Evolutionary conservation across 768 basidiomycete species (phyloP), one percentile per base, ranked within the genome.

Genomic region (Porpolomopsis calyptriformis): DNA sequence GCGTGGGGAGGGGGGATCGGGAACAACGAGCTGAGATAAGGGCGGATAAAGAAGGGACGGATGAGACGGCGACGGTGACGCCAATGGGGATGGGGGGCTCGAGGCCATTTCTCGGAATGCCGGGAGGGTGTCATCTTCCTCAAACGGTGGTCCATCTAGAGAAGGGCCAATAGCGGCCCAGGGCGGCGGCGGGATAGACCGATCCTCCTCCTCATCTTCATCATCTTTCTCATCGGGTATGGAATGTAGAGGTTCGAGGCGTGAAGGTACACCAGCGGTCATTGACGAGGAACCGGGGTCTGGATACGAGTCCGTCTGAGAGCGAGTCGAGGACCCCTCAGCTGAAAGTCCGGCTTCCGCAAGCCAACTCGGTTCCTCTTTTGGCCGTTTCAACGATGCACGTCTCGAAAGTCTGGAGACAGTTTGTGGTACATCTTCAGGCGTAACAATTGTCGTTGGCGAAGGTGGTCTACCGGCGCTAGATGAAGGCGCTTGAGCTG

Each of bases 121-220:
- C 49, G 45, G 43, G 10, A 49, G 12, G 55, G 45, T 61, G 11
- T 47, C 57, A 22, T 60, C 57, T 25, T 56, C 58, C 20, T 60
- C 59, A 42, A 67, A 68, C 9, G 64, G 56, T 0, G 62, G 64
- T 0, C 70, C 72, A 48, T 71, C 66, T 0, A 63, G 52, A 20
- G 60, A 60, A 4, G 67, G 62, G 1, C 61, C 69, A 9, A 61
- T 55, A 1, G 62, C 45, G 11, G 60, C 55, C 52, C 69, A 72
- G 6, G 67, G 64, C 0, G 72, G 72, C 1, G 71, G 71, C 26
- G 60, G 63, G 39, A 45, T 50, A 19, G 48, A 57, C 26, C 26
- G 55, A 53, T 60, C 57, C 12, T 55, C 58, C 18, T 57, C 55
- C 23, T 53, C 59, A 18, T 57, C 55, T 25, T 57, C 49, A 3